Conservation (phyloP, 1,284 basidiomycete genomes). For the Ustilago lituana region DNA sequence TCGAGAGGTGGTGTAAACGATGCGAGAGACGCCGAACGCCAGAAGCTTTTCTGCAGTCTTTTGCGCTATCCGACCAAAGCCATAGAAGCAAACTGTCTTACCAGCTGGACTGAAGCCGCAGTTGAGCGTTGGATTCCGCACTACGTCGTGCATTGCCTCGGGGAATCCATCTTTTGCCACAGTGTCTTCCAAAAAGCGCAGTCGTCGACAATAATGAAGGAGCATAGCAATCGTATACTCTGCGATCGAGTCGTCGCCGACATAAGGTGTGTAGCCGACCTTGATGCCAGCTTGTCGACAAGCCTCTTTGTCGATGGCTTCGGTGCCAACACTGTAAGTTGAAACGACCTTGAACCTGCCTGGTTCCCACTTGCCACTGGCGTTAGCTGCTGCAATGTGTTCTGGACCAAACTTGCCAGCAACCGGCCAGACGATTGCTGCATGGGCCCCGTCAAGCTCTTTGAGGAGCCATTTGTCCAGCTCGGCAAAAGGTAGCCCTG, state of each 20-base stretch:
- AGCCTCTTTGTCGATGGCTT: conserved; percentile 17
- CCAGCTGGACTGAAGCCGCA: conserved; percentile 22
- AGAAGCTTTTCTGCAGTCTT: conserved; percentile 32
- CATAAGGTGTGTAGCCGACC: conserved; percentile 27
- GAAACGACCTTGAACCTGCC: conserved; percentile 11
- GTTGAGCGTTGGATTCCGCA: conserved; percentile 20
- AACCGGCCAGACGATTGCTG: conserved; percentile 23
- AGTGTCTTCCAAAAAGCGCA: neutral
- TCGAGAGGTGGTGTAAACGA: conserved; percentile 21
- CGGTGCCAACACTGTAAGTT: conserved; percentile 25
- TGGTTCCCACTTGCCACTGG: neutral
- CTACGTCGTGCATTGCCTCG: conserved; percentile 5
- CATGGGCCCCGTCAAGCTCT: conserved; percentile 14
- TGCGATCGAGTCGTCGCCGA: conserved; percentile 20
- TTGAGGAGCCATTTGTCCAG: conserved; percentile 19
- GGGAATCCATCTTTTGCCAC: conserved; percentile 6
- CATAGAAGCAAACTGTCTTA: conserved; percentile 28
- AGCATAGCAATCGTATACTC: conserved; percentile 38
- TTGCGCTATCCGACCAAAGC: conserved; percentile 33
- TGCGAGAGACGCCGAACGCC: conserved; percentile 7
- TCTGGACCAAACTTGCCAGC: conserved; percentile 13
- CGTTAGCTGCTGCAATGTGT: conserved; percentile 13
- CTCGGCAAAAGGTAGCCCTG: conserved; percentile 1
- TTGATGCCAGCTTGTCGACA: conserved; percentile 18
- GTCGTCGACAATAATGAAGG: conserved; percentile 11